These are phyloP conservation scores for Venturia asperata DNA, from an alignment of 2,329 filamentous ascomycete genomes.

Conservation along the genomic window DNA sequence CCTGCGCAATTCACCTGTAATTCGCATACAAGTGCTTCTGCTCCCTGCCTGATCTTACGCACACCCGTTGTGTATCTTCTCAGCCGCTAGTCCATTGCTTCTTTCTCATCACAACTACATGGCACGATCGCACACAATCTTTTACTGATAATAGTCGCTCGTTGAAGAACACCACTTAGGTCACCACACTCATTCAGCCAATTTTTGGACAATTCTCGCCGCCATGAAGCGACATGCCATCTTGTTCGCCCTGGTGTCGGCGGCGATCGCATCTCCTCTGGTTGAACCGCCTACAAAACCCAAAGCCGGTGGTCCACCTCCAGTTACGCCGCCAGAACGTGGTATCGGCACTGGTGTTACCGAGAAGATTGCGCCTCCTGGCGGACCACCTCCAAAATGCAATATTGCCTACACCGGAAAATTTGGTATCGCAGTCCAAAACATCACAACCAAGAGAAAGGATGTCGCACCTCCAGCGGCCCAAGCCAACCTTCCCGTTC, in stretches of 20 bases:
- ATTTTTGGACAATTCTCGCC: background rate
- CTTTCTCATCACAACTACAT: background rate
- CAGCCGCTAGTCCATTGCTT: background rate
- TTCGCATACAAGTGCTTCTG: constrained; percentile 9
- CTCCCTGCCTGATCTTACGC: background rate
- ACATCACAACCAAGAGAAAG: background rate
- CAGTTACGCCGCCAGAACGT: background rate
- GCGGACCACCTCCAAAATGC: constrained; percentile 2
- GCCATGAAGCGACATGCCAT: constrained; percentile 10
- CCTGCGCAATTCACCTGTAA: constrained; percentile 6
- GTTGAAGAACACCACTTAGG: background rate
- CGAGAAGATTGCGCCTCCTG: constrained; percentile 10
- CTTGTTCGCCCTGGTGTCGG: background rate
- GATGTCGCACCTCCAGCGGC: background rate
- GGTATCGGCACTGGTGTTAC: constrained; percentile 14
- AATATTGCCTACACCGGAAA: background rate
- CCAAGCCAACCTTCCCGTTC: background rate
- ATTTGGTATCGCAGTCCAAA: constrained; percentile 15
- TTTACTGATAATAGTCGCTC: background rate
- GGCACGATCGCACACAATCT: background rate
- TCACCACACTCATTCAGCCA: constrained; percentile 1
- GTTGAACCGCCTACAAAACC: background rate
- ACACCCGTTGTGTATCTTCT: background rate
- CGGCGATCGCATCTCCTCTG: constrained; percentile 2
- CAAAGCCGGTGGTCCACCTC: background rate